Evolutionary conservation across 345 rosid genomes (phyloP).

Genomic region (Hibiscus trionum): DNA sequence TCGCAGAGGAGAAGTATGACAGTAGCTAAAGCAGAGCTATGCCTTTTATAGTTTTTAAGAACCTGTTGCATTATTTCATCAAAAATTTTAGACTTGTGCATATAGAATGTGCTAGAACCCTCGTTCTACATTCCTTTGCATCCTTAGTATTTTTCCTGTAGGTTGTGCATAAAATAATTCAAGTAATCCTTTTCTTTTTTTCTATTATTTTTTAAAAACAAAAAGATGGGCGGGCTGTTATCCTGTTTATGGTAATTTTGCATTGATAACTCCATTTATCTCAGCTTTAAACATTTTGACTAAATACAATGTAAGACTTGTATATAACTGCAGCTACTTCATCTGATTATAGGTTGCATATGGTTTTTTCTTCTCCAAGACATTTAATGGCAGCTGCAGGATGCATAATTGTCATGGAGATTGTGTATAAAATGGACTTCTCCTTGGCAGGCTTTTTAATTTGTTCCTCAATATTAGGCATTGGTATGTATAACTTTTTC

Average conservation of each 20-base stretch:
- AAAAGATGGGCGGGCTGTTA: not conserved
- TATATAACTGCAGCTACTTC: slow-evolving; percentile 5
- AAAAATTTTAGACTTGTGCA: not conserved
- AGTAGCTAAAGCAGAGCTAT: not conserved
- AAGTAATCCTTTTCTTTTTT: not conserved
- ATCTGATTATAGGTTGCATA: slow-evolving; percentile 57
- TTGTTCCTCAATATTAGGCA: slow-evolving; percentile 72
- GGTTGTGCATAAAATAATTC: not conserved
- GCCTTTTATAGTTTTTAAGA: not conserved
- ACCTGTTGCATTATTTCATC: not conserved
- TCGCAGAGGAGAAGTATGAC: slow-evolving; percentile 90
- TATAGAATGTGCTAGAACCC: not conserved
- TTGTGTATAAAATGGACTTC: slow-evolving; percentile 75
- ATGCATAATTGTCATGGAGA: slow-evolving; percentile 79
- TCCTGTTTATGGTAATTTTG: not conserved
- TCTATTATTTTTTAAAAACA: no score
- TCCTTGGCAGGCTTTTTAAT: slow-evolving; percentile 71
- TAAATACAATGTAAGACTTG: not conserved
- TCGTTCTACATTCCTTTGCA: not conserved
- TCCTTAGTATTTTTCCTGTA: not conserved
- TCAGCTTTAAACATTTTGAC: not conserved
- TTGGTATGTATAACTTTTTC: slow-evolving; percentile 42
- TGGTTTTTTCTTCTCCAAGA: slow-evolving; percentile 98
- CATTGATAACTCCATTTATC: not conserved
- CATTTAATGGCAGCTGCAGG: slow-evolving; percentile 84